Evolutionary conservation across 225 moss, liverwort and hornwort genomes (phyloP).

Genomic region (Anthoceros angustus): DNA sequence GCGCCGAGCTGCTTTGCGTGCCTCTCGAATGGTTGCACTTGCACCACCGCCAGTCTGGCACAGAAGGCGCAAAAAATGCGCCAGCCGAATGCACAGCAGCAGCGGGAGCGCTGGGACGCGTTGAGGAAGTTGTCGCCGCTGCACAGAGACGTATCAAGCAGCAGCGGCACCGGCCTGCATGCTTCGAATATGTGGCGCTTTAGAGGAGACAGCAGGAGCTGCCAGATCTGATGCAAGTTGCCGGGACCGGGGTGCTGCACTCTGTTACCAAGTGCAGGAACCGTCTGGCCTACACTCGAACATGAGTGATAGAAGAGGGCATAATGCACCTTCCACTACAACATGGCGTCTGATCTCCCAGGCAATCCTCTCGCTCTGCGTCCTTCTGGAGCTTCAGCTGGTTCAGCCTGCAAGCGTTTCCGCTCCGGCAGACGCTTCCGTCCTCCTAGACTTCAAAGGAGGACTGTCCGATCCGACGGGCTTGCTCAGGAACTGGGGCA

Average conservation of each 20-base stretch:
- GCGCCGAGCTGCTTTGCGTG: too few species aligned
- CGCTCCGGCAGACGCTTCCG: background rate
- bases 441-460: background rate
- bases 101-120: background rate
- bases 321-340: background rate
- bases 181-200: too few species aligned
- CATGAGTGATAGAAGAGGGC: background rate
- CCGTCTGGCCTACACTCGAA: background rate
- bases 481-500: background rate
- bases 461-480: background rate
- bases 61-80: background rate
- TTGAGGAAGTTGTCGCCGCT: too few species aligned
- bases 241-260: background rate
- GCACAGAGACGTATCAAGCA: too few species aligned
- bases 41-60: background rate
- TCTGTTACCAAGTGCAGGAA: background rate
- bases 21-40: background rate
- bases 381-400: background rate
- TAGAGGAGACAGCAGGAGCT: background rate
- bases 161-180: too few species aligned
- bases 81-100: background rate
- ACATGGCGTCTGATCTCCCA: background rate
- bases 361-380: background rate
- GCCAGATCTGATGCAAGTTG: background rate
- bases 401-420: background rate